Conservation (phyloP, 805 yeast genomes). For the Komagataella mondaviorum region DNA sequence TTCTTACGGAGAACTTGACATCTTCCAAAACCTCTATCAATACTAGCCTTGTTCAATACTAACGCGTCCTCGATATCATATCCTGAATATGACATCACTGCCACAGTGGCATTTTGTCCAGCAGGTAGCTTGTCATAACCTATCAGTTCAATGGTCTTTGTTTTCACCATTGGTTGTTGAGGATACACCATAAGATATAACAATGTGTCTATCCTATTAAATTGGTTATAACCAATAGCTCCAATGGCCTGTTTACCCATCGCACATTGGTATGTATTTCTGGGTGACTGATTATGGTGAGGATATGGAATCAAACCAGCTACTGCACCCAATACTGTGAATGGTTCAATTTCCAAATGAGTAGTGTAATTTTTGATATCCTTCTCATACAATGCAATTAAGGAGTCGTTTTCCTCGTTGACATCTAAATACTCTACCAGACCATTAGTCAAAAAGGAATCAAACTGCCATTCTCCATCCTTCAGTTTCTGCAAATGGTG, state of each 20-base stretch:
- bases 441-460: conserved; percentile 77
- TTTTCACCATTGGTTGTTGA: conserved; percentile 98
- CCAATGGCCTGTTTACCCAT: conserved; percentile 99
- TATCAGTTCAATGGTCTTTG: conserved; percentile 90
- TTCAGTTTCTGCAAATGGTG: conserved; percentile 53
- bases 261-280: conserved; percentile 89
- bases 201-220: conserved; percentile 88
- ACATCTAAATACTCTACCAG: conserved; percentile 93
- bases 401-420: conserved; percentile 92
- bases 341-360: conserved; percentile 92
- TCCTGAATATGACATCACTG: conserved; percentile 98
- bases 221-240: conserved; percentile 95
- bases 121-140: conserved; percentile 96
- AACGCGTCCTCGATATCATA: conserved; percentile 99
- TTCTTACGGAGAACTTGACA: conserved; percentile 92
- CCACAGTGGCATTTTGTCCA: conserved; percentile 97
- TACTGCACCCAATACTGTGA: conserved; percentile 84
- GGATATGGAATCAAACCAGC: conserved; percentile 90
- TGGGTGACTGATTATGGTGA: conserved; percentile 85
- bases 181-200: conserved; percentile 96
- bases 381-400: conserved; percentile 77
- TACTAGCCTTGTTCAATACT: conserved; percentile 82
- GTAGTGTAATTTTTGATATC: conserved; percentile 50
- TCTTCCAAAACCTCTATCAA: conserved; percentile 95
- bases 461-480: conserved; percentile 71